Evolutionary conservation across 2,329 filamentous ascomycete species (phyloP), one percentile per base, ranked within the genome.

Genomic region (Hypoxylon rubiginosum): DNA sequence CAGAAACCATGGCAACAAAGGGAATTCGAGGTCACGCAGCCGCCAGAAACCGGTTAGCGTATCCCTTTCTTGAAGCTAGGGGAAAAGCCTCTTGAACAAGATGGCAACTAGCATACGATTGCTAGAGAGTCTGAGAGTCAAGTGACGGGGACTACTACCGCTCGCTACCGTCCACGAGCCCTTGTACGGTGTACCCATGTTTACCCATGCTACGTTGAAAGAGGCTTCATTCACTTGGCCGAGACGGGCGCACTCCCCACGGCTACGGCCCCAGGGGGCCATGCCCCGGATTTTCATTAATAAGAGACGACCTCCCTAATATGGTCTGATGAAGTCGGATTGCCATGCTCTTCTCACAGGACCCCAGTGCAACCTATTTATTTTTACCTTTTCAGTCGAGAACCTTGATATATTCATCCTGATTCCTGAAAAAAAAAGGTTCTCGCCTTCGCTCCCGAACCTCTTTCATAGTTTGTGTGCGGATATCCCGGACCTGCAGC

Each of bases 241-340:
- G 59, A 65, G 58, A 65, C 65, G 62, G 67, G 51, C 62, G 56
- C 54, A 53, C 48, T 56, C 50, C 39, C n/a, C 55, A 56, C 60
- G 56, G 41, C 49, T 26, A 45, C 43, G 48, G n/a, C n/a, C 36
- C 36, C 54, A 56, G 56, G 52, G 41, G 52, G 24, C 50, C 34
- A 45, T 67, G 58, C 67, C 67, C 64, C 64, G 58, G 67, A 67
- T 69, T 67, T 62, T 62, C 58, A 63, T 52, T 62, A 61, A 60
- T 36, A 70, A 62, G 50, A 36, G 49, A 52, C 50, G 56, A 66
- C 62, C 56, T 67, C 67, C 67, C 64, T 63, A 58, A 54, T 66
- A 50, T 55, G 51, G 62, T 52, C 8, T 50, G 45, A 59, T 36
- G 48, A 61, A 54, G 46, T 49, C 7, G 39, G 61, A 58, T 62